phyloP scores from a whole-genome alignment of 1,284 basidiomycete genomes.

The Pterula multifida region DNA sequence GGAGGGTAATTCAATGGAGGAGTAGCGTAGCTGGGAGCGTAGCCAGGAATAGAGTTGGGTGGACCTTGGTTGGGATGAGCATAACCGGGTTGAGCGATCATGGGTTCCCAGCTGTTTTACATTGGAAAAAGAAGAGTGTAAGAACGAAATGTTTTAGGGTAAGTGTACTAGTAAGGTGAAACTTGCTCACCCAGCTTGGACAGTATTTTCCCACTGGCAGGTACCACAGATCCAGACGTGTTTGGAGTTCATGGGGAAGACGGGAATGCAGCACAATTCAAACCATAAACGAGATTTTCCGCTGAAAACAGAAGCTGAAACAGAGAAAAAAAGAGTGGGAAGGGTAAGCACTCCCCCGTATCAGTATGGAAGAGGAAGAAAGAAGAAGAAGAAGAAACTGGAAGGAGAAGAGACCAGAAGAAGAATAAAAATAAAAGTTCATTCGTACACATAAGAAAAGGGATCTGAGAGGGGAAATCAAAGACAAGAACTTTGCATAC shows the following conservation, averaged over 20 bases:
- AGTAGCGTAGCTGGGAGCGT: no score
- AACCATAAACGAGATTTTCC: conserved; percentile 38
- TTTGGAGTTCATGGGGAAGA: conserved; percentile 31
- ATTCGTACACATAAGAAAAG: no score
- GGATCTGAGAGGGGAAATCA: no score
- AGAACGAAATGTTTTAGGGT: not conserved
- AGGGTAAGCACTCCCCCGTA: not conserved
- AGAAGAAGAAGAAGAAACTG: not conserved
- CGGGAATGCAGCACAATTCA: conserved; percentile 37
- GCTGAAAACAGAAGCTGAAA: conserved; percentile 28
- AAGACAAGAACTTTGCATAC: conserved; percentile 14
- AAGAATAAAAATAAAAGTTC: not conserved
- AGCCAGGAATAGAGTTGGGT: no score
- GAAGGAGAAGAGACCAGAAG: not conserved
- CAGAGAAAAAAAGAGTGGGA: not conserved
- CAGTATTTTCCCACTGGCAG: conserved; percentile 33
- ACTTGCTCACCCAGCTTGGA: not conserved
- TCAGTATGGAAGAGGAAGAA: no score
- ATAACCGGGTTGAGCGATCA: conserved; percentile 19
- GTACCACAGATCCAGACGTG: conserved; percentile 41
- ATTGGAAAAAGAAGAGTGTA: not conserved
- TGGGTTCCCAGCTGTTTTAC: conserved; percentile 40
- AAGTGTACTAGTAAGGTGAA: not conserved
- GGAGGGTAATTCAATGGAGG: no score
- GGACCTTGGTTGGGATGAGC: conserved; percentile 16